Evolutionary conservation across 2,329 filamentous ascomycete species (phyloP).

Genomic region (Penicillium sp.): DNA sequence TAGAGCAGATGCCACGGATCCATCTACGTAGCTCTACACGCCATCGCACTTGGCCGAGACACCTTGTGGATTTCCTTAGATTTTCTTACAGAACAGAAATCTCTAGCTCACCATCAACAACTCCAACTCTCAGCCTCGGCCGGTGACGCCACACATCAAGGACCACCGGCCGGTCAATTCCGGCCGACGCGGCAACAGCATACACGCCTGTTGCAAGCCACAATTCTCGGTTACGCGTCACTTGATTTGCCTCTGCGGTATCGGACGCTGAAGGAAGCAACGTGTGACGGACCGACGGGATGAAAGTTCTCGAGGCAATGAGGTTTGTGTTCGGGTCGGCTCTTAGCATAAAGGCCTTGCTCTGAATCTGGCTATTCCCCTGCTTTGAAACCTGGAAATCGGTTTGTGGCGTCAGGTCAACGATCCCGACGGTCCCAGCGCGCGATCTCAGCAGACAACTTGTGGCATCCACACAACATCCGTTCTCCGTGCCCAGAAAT

Average conservation of each 20-base stretch:
- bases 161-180: not conserved
- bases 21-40: not conserved
- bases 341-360: slow-evolving; percentile 2
- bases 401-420: not conserved
- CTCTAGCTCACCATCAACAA: not conserved
- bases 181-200: slow-evolving; percentile 12
- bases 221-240: not conserved
- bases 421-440: slow-evolving; percentile 5
- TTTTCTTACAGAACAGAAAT: not conserved
- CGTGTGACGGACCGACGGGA: slow-evolving; percentile 8
- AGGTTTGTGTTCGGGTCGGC: slow-evolving; percentile 20
- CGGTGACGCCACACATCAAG: slow-evolving; percentile 12
- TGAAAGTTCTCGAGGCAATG: slow-evolving; percentile 10
- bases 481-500: not conserved
- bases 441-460: not conserved
- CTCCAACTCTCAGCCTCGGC: not conserved
- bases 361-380: not conserved
- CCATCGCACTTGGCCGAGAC: not conserved
- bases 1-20: no score
- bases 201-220: slow-evolving; percentile 15
- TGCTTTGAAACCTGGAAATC: not conserved
- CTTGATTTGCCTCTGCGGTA: not conserved
- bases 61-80: not conserved
- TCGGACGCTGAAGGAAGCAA: not conserved
- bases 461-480: not conserved